A percentile compares a stretch with the other conserved stretches of the same genome.
phyloP scores from a whole-genome alignment of 1,139 yeast genomes.

The Debaryomycetaceae sp. region DNA sequence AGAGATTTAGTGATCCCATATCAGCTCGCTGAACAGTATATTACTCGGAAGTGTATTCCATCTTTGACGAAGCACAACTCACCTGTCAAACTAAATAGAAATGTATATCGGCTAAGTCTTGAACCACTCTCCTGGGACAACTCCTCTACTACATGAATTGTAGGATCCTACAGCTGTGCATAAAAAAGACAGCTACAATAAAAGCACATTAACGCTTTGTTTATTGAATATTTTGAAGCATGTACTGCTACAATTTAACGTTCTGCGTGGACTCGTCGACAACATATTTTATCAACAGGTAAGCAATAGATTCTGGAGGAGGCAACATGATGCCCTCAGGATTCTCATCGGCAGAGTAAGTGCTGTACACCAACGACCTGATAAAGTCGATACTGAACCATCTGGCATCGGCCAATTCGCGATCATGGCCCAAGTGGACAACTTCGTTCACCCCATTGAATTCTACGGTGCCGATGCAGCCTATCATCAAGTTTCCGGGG shows the following conservation, averaged over 20 bases:
- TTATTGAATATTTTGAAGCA: too few species aligned
- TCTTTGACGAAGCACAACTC: too few species aligned
- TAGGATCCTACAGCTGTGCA: too few species aligned
- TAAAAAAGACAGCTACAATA: too few species aligned
- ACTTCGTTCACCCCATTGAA: conserved; percentile 56
- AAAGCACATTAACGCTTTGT: too few species aligned
- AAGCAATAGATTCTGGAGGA: conserved; percentile 40
- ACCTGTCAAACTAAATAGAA: too few species aligned
- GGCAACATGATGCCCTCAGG: conserved; percentile 43
- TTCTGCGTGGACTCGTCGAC: conserved; percentile 35
- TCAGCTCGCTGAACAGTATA: too few species aligned
- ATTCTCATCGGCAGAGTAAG: conserved; percentile 20
- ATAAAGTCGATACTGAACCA: conserved; percentile 71
- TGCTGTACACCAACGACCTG: conserved; percentile 37
- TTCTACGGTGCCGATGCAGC: conserved; percentile 76
- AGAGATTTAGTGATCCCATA: too few species aligned
- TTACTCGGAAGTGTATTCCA: too few species aligned
- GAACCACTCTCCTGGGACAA: too few species aligned
- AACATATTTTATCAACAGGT: conserved; percentile 38
- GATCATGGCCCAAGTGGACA: conserved; percentile 75
- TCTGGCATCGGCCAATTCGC: conserved; percentile 77
- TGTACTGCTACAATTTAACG: conserved; percentile 7
- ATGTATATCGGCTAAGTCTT: too few species aligned
- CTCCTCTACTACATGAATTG: too few species aligned
- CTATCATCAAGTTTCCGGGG: conserved; percentile 91